Conservation (phyloP, 129 eudicot species). For the Smallanthus sonchifolius region DNA sequence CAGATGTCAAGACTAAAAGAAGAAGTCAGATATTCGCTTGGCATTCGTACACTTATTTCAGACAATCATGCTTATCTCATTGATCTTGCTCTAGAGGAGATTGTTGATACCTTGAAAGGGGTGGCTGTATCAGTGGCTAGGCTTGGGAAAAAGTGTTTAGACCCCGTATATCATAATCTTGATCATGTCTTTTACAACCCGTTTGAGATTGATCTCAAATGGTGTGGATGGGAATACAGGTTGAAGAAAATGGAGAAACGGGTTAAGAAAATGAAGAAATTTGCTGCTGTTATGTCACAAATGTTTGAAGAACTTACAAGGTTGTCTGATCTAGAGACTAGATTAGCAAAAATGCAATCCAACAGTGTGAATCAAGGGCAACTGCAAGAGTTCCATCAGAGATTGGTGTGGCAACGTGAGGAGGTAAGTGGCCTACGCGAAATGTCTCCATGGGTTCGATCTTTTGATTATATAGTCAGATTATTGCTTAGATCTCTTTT, state of each 20-base stretch:
- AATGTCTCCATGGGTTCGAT: conserved; percentile 84
- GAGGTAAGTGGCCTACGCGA: conserved; percentile 62
- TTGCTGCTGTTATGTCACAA: conserved; percentile 55
- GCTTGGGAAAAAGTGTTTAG: conserved; percentile 77
- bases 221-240: conserved; percentile 73
- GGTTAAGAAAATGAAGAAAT: conserved; percentile 70
- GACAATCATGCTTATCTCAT: conserved; percentile 57
- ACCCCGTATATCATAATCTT: conserved; percentile 62
- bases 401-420: conserved; percentile 86
- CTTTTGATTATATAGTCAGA: conserved; percentile 67
- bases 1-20: conserved; percentile 52
- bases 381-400: conserved; percentile 68
- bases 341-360: conserved; percentile 55
- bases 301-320: conserved; percentile 60
- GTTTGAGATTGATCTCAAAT: conserved; percentile 36
- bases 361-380: conserved; percentile 53
- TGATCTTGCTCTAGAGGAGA: conserved; percentile 63
- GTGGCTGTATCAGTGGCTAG: conserved; percentile 49
- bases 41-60: conserved; percentile 68
- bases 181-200: conserved; percentile 57
- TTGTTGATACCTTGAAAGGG: conserved; percentile 46
- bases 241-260: conserved; percentile 86
- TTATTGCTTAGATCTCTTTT: conserved; percentile 69
- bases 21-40: conserved; percentile 64
- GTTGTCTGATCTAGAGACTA: conserved; percentile 65